Base-by-base conservation (phyloP, 345 rosid genomes). In the Microcos paniculata region DNA sequence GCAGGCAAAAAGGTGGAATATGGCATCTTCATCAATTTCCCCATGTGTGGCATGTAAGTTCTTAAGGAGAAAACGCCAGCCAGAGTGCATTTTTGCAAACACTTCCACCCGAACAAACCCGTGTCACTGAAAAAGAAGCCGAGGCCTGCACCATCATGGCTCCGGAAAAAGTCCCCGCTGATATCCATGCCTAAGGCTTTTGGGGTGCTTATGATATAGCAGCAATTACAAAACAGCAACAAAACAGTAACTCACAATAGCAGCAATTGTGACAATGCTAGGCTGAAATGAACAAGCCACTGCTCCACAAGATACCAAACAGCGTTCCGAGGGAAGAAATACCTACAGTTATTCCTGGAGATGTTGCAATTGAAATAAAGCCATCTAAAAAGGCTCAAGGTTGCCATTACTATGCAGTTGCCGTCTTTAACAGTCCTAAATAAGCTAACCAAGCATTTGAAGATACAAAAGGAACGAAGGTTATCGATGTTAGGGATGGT, bases 371-470 rank as follows among this genome's bases (percentile, higher is more conserved):
- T 67, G 92, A 90, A 51, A 74, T 78, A 66, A 87, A 87, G 97
- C 85, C 87, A 77, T 70, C 87, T 0, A 90, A 85, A 75, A 87
- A 68, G 33, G 56, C 68, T 55, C 73, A 7, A 75, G 92, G 89
- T 76, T 82, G 74, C 56, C 84, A 58, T 12, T 89, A 88, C 76
- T 81, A 87, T 70, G 93, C 85, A 21, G 33, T 77, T 55, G 86
- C 88, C 51, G 62, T 80, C 69, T 96, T 93, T 76, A 81, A 71
- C 45, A 84, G 81, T 78, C 74, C 82, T 28, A 83, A 83, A 73
- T 91, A 91, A 76, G 99, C 98, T 35, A 31, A 78, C n/a, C 78
- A 70, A 74, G 94, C 91, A 62, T 96, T 89, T 85, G 86, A 87
- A 51, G 87, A 80, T 63, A 56, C 86, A 19, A 63, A 80, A 51